Evolutionary conservation across 208 protist species (phyloP).

Genomic region (Wallacemonas rigidus): DNA sequence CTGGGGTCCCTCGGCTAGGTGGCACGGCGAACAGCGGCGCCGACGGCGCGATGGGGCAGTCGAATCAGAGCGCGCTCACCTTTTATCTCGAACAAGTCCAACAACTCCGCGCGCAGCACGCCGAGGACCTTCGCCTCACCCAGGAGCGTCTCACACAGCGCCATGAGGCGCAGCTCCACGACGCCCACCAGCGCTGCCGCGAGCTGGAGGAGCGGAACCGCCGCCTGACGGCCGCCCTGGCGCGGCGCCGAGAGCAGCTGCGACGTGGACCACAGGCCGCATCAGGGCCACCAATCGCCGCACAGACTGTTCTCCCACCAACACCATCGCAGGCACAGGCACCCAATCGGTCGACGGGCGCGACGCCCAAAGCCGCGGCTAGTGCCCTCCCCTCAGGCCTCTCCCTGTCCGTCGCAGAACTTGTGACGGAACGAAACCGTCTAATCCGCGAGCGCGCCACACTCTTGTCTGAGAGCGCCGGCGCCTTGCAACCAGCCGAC

Average conservation of each 20-base stretch:
- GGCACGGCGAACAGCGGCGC: neutral
- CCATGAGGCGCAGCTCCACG: slow-evolving; percentile 35
- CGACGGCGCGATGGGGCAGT: neutral
- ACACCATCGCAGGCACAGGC: neutral
- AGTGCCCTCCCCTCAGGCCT: neutral
- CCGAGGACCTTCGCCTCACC: slow-evolving; percentile 47
- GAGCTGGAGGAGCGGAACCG: slow-evolving; percentile 70
- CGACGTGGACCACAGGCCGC: slow-evolving; percentile 3
- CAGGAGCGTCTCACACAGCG: slow-evolving; percentile 48
- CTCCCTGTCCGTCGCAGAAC: slow-evolving; percentile 2
- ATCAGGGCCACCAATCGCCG: neutral
- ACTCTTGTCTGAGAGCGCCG: slow-evolving; percentile 63
- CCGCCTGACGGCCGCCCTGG: slow-evolving; percentile 48
- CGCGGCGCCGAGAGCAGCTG: slow-evolving; percentile 68
- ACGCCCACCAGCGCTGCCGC: slow-evolving; percentile 26
- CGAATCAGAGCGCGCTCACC: neutral
- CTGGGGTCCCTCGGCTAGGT: slow-evolving; percentile 4
- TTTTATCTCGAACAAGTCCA: slow-evolving; percentile 24
- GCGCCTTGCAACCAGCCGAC: slow-evolving; percentile 57
- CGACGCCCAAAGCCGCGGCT: too few species aligned
- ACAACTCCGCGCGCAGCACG: slow-evolving; percentile 37
- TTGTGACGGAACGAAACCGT: slow-evolving; percentile 46
- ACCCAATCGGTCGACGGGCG: too few species aligned
- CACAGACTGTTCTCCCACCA: neutral
- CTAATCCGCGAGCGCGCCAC: slow-evolving; percentile 46